Base-by-base conservation (phyloP, 306 rosid species). In the Vigna trinervia region DNA sequence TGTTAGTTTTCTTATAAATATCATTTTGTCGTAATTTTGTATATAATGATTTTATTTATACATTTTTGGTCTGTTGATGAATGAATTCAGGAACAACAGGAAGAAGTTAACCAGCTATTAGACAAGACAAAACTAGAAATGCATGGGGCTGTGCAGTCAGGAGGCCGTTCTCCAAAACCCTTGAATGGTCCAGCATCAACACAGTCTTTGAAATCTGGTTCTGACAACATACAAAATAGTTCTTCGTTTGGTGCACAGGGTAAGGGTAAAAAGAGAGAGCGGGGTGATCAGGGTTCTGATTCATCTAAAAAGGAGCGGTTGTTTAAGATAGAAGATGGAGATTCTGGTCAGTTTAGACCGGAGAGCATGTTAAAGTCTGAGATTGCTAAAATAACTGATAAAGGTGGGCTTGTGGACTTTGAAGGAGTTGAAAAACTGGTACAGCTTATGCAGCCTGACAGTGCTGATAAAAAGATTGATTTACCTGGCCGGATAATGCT, bases 141-240 rank as follows among this genome's bases (percentile, higher is more conserved):
- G 98, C 96, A 94, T 86, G 97, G 85, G 71, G 87, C 92, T 80
- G 89, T 86, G 91, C 98, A 88, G 86, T 86, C 97, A 39, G 98
- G 98, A 68, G 96, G 97, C 70, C 93, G 96, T 63, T 94, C 98
- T 70, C 98, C 98, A 12, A 94, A 90, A 81, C 94, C 98, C 32
- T 78, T 87, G 88, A 93, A 87, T 76, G 90, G 92, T 85, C 93
- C 98, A 4, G 62, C 89, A 54, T 80, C 97, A 75, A 79, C 89
- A 46, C 84, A 88, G 59, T 88, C 91, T 80, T 74, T 88, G 63
- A 91, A 91, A 90, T 78, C 91, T 79, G 92, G 93, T 78, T 85
- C 97, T 39, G 98, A 91, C 71, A 86, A 85, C 79, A 62, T 90
- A 59, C 96, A 89, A 82, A 91, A 85, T 82, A 92, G 88, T 77